These are phyloP conservation scores for Penicillium sp. DNA, from an alignment of 2,329 filamentous ascomycete species.

Conservation along the genomic window DNA sequence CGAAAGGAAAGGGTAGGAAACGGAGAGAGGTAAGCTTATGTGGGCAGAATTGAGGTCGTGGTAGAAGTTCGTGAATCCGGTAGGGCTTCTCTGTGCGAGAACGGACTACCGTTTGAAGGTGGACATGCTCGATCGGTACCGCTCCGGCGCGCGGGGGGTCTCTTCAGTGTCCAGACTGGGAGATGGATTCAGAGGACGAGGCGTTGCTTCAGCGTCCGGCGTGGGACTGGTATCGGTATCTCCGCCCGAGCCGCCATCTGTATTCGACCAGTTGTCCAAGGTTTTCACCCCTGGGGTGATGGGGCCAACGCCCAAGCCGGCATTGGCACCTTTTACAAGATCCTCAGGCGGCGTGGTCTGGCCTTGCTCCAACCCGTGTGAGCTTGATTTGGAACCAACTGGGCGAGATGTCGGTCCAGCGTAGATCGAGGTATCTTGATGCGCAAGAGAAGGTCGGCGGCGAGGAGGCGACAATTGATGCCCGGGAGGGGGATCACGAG, in stretches of 20 bases:
- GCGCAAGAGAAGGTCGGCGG: slow-evolving; percentile 19
- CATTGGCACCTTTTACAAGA: slow-evolving; percentile 8
- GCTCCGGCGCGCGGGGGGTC: slow-evolving; percentile 30
- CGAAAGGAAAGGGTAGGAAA: slow-evolving; percentile 14
- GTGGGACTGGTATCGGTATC: slow-evolving; percentile 28
- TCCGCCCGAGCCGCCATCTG: slow-evolving; percentile 13
- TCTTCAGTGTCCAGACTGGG: slow-evolving; percentile 28
- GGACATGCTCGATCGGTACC: slow-evolving; percentile 23
- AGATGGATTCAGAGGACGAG: slow-evolving; percentile 36
- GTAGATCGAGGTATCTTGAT: slow-evolving; percentile 26
- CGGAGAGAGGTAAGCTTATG: slow-evolving; percentile 14
- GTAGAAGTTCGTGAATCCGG: not conserved
- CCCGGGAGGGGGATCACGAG: slow-evolving; percentile 22
- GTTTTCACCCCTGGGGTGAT: slow-evolving; percentile 26
- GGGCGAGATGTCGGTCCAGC: slow-evolving; percentile 10
- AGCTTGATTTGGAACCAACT: slow-evolving; percentile 9
- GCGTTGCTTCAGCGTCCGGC: slow-evolving; percentile 37
- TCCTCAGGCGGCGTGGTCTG: slow-evolving; percentile 37
- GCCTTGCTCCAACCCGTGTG: slow-evolving; percentile 22
- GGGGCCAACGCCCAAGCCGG: slow-evolving; percentile 8
- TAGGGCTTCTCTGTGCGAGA: not conserved
- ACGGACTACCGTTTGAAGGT: not conserved
- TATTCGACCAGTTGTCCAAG: slow-evolving; percentile 1
- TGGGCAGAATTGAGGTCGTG: slow-evolving; percentile 12
- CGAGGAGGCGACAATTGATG: slow-evolving; percentile 1